These are phyloP conservation scores for Aspergillus niger DNA, from an alignment of 2,329 filamentous ascomycete genomes.

Conservation along the genomic window DNA sequence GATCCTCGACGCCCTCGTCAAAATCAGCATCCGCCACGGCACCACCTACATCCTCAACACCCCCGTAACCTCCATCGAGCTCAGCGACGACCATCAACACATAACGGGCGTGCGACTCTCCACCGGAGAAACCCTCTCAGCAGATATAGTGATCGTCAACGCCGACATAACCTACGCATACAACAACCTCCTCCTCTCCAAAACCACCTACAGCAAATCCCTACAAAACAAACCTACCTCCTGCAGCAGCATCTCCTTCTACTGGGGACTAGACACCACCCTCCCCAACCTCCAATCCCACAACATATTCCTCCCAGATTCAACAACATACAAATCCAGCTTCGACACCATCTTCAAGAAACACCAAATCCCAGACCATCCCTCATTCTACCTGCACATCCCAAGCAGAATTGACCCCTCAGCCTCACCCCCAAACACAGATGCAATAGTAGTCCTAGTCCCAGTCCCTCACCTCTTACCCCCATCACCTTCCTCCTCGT, in stretches of 20 bases:
- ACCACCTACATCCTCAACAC: slow-evolving; percentile 65
- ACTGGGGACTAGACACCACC: slow-evolving; percentile 53
- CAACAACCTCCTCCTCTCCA: slow-evolving; percentile 63
- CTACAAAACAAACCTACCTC: slow-evolving; percentile 50
- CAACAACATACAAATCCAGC: slow-evolving; percentile 70
- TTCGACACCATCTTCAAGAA: slow-evolving; percentile 75
- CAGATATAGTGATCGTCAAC: slow-evolving; percentile 70
- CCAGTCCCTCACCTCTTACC: slow-evolving; percentile 64
- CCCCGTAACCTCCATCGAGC: slow-evolving; percentile 58
- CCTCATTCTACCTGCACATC: slow-evolving; percentile 77
- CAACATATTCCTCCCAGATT: slow-evolving; percentile 69
- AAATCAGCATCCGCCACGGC: slow-evolving; percentile 63
- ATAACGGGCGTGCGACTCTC: neutral
- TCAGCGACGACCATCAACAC: slow-evolving; percentile 45
- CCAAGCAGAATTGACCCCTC: slow-evolving; percentile 68
- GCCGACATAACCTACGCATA: slow-evolving; percentile 75
- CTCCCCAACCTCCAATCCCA: slow-evolving; percentile 67
- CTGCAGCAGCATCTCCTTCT: slow-evolving; percentile 75
- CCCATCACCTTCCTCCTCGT: neutral
- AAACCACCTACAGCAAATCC: neutral
- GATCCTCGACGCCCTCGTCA: slow-evolving; percentile 64
- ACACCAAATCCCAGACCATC: slow-evolving; percentile 66
- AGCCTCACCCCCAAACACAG: slow-evolving; percentile 66
- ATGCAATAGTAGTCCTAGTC: slow-evolving; percentile 69
- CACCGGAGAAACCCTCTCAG: slow-evolving; percentile 52